Conservation (phyloP, 305 asterid genomes). For the Solanum hybrid region DNA sequence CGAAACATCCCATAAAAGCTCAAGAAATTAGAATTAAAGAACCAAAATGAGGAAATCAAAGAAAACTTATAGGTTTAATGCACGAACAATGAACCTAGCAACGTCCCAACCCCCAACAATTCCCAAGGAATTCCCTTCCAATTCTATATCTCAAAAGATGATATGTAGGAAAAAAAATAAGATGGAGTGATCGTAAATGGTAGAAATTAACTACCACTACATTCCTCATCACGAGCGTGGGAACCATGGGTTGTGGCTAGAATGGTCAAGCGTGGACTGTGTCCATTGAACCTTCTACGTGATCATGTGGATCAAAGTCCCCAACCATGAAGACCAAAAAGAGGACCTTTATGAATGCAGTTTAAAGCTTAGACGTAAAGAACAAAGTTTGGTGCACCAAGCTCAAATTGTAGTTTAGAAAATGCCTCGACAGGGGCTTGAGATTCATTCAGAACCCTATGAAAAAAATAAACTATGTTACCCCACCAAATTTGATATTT, state of each 20-base stretch:
- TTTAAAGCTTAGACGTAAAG: no score
- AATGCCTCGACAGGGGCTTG: not conserved
- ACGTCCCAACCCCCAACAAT: not conserved
- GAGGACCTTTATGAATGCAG: not conserved
- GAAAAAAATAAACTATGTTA: not conserved
- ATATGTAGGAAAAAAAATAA: not conserved
- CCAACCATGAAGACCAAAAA: not conserved
- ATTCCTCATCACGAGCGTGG: not conserved
- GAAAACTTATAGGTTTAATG: not conserved
- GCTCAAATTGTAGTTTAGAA: not conserved
- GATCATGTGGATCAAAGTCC: not conserved
- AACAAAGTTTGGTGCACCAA: not conserved
- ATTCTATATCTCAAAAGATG: not conserved
- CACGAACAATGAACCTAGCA: not conserved
- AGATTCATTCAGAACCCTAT: not conserved
- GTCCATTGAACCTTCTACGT: not conserved
- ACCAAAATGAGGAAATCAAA: not conserved
- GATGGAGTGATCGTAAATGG: not conserved
- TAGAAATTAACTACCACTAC: not conserved
- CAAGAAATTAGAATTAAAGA: not conserved
- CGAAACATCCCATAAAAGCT: no score
- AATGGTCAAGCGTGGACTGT: not conserved
- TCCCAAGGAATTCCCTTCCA: not conserved
- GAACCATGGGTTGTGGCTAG: not conserved
- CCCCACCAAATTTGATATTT: not conserved